These are phyloP conservation scores for Sporothrix euskadiensis DNA, from an alignment of 2,329 filamentous ascomycete genomes.

Conservation along the genomic window DNA sequence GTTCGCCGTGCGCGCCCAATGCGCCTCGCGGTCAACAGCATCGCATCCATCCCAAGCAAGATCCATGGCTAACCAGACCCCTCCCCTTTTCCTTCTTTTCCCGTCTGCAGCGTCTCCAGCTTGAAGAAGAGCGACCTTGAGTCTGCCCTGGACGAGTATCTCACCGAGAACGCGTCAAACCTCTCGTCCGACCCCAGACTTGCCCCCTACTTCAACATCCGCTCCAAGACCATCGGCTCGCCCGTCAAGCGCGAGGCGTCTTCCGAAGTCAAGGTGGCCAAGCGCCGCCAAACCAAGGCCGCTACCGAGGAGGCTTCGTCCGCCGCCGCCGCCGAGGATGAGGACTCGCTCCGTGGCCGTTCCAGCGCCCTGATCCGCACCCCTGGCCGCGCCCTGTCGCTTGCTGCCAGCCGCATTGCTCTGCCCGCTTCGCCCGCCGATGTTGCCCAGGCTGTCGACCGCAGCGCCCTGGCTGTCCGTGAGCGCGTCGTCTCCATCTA, in stretches of 20 bases:
- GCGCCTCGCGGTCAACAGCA: background rate
- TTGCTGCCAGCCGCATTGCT: slow-evolving; percentile 61
- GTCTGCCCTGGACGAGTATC: slow-evolving; percentile 68
- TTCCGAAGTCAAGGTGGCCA: slow-evolving; percentile 48
- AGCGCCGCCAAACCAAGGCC: slow-evolving; percentile 49
- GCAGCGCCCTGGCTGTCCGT: slow-evolving; percentile 65
- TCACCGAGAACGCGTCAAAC: slow-evolving; percentile 66
- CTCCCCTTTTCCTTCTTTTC: slow-evolving; percentile 1
- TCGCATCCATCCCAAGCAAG: background rate
- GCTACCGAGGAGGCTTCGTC: slow-evolving; percentile 30
- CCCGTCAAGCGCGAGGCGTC: slow-evolving; percentile 60
- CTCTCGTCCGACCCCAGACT: slow-evolving; percentile 66
- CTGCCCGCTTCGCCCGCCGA: slow-evolving; percentile 78
- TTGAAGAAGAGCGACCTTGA: slow-evolving; percentile 81
- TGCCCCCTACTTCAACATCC: slow-evolving; percentile 72
- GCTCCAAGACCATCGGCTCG: slow-evolving; percentile 59
- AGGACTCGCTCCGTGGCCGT: slow-evolving; percentile 41
- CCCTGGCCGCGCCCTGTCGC: slow-evolving; percentile 54
- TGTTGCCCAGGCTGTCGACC: slow-evolving; percentile 75
- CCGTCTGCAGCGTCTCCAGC: slow-evolving; percentile 59
- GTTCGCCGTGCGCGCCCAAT: slow-evolving; percentile 13
- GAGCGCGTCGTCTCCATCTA: slow-evolving; percentile 65
- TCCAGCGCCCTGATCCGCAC: slow-evolving; percentile 51
- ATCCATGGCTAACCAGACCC: background rate
- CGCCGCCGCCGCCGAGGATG: slow-evolving; percentile 39